Evolutionary conservation across 2,329 filamentous ascomycete genomes (phyloP).

Genomic region (Sclerotinia minor): DNA sequence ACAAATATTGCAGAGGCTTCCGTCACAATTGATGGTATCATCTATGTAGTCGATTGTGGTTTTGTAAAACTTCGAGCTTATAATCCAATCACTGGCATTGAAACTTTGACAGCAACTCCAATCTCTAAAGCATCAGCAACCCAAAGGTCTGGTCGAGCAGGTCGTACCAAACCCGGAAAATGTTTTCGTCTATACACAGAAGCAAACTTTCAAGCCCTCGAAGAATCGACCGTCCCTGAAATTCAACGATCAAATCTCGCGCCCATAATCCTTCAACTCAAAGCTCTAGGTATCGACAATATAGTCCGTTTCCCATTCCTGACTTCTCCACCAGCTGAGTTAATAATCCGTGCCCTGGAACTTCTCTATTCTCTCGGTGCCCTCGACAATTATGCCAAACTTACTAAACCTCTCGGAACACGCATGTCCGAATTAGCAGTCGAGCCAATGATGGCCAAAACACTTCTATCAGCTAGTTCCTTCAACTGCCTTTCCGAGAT

Average conservation of each 20-base stretch:
- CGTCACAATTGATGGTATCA: slow-evolving; percentile 88
- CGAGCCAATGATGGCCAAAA: slow-evolving; percentile 94
- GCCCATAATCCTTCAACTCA: slow-evolving; percentile 84
- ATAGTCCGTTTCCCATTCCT: slow-evolving; percentile 88
- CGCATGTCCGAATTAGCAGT: slow-evolving; percentile 92
- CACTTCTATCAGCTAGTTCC: slow-evolving; percentile 69
- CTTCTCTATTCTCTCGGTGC: slow-evolving; percentile 84
- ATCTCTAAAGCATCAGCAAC: slow-evolving; percentile 91
- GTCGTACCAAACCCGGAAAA: slow-evolving; percentile 85
- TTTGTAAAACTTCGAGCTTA: slow-evolving; percentile 89
- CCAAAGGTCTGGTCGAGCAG: slow-evolving; percentile 86
- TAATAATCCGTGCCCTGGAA: slow-evolving; percentile 84
- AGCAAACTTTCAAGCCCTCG: slow-evolving; percentile 62
- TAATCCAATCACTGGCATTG: slow-evolving; percentile 81
- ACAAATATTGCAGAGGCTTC: slow-evolving; percentile 98
- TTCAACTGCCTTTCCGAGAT: slow-evolving; percentile 85
- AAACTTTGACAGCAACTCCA: slow-evolving; percentile 77
- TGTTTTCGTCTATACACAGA: slow-evolving; percentile 93
- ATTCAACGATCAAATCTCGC: slow-evolving; percentile 91
- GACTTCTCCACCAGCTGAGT: slow-evolving; percentile 78
- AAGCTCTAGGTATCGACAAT: slow-evolving; percentile 94
- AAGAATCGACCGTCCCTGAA: slow-evolving; percentile 78
- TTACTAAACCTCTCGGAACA: slow-evolving; percentile 83
- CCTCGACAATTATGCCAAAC: slow-evolving; percentile 83
- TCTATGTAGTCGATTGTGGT: slow-evolving; percentile 86